These are phyloP conservation scores for Mytilinidion resinicola DNA, from an alignment of 495 filamentous ascomycete genomes.

Conservation along the genomic window DNA sequence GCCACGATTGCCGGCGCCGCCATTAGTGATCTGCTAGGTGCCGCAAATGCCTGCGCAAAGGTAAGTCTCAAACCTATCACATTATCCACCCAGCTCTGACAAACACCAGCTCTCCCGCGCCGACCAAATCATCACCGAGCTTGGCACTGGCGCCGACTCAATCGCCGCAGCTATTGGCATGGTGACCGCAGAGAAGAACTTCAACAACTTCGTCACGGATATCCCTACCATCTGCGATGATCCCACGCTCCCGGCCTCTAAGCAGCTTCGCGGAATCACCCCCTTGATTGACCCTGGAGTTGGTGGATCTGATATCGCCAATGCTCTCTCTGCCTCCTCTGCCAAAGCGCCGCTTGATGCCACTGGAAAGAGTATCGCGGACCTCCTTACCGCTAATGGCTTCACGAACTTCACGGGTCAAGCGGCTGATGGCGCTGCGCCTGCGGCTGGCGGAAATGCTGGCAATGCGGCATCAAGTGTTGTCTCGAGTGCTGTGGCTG, in stretches of 20 bases:
- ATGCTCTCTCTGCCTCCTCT: conserved; percentile 47
- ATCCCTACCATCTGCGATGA: conserved; percentile 55
- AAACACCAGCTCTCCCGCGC: conserved; percentile 46
- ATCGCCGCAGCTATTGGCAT: conserved; percentile 52
- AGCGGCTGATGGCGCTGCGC: conserved; percentile 23
- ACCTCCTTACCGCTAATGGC: conserved; percentile 48
- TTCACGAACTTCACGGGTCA: conserved; percentile 42
- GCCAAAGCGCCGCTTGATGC: conserved; percentile 47
- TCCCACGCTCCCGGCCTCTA: conserved; percentile 49
- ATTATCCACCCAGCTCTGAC: not conserved
- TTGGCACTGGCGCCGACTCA: conserved; percentile 47
- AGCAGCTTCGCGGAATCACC: conserved; percentile 52
- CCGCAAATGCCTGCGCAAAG: conserved; percentile 53
- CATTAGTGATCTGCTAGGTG: conserved; percentile 50
- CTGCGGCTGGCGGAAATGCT: conserved; percentile 12
- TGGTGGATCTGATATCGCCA: conserved; percentile 45
- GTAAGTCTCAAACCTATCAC: conserved; percentile 21
- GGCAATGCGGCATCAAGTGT: not conserved
- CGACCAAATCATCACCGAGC: conserved; percentile 51
- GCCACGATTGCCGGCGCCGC: conserved; percentile 48
- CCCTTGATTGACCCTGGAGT: conserved; percentile 56
- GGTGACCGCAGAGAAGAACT: conserved; percentile 62
- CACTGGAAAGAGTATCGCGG: conserved; percentile 49
- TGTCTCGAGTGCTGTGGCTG: not conserved
- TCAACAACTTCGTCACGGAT: conserved; percentile 52